Conservation (phyloP, 768 basidiomycete species). For the Agaricus subrufescens region DNA sequence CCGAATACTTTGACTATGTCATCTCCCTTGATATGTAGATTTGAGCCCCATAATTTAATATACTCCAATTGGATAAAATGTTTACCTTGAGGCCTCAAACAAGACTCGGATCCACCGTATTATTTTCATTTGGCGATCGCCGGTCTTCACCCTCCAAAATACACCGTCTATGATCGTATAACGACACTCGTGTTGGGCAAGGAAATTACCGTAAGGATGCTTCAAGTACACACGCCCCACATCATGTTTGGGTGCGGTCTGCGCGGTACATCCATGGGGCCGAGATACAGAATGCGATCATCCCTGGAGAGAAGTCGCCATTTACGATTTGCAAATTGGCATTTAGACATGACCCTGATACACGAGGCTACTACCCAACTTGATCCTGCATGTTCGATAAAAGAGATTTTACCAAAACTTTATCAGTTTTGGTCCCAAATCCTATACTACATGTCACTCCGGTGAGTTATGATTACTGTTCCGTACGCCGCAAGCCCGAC, state of each 20-base stretch:
- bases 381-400: neutral
- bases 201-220: no score
- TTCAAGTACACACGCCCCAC: no score
- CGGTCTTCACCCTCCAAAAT: no score
- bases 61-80: no score
- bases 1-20: neutral
- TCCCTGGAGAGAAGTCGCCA: neutral
- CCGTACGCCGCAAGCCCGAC: neutral
- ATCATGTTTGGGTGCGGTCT: no score
- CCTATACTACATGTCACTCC: neutral
- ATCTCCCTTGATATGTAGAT: neutral
- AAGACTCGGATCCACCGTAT: no score
- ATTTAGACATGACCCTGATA: neutral
- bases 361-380: neutral
- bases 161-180: no score
- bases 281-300: no score
- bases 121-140: no score
- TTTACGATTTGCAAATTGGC: neutral
- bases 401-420: neutral
- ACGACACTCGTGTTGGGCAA: no score
- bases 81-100: no score
- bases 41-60: neutral
- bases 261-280: no score
- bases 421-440: neutral
- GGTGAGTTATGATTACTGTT: constrained; percentile 1